A percentile compares a stretch with the other conserved stretches of the same genome.
phyloP scores from a whole-genome alignment of 129 eudicot species.

The Chrysanthemum makinoi region DNA sequence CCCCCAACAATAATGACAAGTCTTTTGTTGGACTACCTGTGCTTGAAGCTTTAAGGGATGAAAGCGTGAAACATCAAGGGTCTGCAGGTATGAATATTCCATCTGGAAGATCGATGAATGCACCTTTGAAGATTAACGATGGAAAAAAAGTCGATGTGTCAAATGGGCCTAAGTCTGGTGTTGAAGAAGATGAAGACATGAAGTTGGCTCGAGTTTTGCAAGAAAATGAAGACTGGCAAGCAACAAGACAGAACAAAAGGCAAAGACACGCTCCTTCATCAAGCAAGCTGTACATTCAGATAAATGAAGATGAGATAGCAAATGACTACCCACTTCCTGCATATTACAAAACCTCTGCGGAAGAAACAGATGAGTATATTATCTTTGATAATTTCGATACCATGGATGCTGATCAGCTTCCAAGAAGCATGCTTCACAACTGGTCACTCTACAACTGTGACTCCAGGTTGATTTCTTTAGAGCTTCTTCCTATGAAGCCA shows the following conservation, averaged over 20 bases:
- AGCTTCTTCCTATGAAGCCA: constrained; percentile 97
- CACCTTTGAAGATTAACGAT: constrained; percentile 41
- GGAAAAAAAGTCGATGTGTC: constrained; percentile 34
- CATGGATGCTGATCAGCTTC: constrained; percentile 61
- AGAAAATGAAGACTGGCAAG: constrained; percentile 67
- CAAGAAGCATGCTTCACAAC: constrained; percentile 88
- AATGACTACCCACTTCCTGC: constrained; percentile 79
- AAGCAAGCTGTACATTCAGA: constrained; percentile 54
- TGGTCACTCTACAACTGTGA: constrained; percentile 97
- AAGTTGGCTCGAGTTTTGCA: constrained; percentile 66
- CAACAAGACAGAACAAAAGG: constrained; percentile 47
- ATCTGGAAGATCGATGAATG: constrained; percentile 16
- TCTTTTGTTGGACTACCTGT: constrained; percentile 50
- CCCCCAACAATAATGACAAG: constrained; percentile 41
- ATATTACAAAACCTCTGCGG: constrained; percentile 53
- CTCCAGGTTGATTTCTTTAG: constrained; percentile 82
- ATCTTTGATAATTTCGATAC: constrained; percentile 55
- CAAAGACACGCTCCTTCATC: constrained; percentile 37
- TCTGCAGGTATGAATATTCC: constrained; percentile 2
- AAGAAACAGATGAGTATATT: constrained; percentile 71
- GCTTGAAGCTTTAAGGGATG: constrained; percentile 60
- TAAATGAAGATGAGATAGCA: constrained; percentile 78
- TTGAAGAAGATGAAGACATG: constrained; percentile 59
- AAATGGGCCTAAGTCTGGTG: constrained; percentile 12
- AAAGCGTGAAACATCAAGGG: constrained; percentile 39